Evolutionary conservation across 2,329 filamentous ascomycete genomes (phyloP), one percentile per base, ranked within the genome.

Genomic region (Fusarium virguliforme): DNA sequence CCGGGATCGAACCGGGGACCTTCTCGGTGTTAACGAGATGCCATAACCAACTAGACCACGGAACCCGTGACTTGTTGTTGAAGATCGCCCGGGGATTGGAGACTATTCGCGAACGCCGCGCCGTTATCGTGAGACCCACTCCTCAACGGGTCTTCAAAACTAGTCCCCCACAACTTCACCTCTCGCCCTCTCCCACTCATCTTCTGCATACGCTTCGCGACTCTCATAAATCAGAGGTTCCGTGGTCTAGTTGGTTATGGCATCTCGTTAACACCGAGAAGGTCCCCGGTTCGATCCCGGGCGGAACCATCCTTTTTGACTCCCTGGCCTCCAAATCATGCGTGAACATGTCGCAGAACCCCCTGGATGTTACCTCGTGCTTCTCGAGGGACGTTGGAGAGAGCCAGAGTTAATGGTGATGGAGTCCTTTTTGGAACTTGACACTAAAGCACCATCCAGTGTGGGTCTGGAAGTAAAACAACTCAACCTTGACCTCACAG

Each of bases 21-120:
- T 75, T 75, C 73, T 75, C 71, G 71, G 72, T 75, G 72, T 74
- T 68, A 73, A 63, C 70, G 70, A 75, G 73, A 73, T 74, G 72
- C 72, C 72, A 74, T 74, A 55, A 74, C 73, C 73, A 75, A 64
- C 73, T 75, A 75, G 72, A 75, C 73, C 73, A 75, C 72, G 69
- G 40, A 74, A 75, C 70, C 68, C 8, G 56, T 54, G 56, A 7
- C 46, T 66, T 32, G 15, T 32, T 51, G 26, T 32, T 51, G 10
- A 22, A 6, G 9, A 32, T 0, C 9, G 15, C 4, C 0, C 2
- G 1, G 15, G n/a, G 18, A 51, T 30, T 32, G 15, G 15, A 51
- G 28, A 10, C 26, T 51, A 51, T 51, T 18, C 26, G 18, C 46
- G 7, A 1, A 4, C 18, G 18, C 18, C 18, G 18, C 18, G n/a